These are phyloP conservation scores for Kwoniella sp. DNA, from an alignment of 768 basidiomycete genomes.

Conservation along the genomic window DNA sequence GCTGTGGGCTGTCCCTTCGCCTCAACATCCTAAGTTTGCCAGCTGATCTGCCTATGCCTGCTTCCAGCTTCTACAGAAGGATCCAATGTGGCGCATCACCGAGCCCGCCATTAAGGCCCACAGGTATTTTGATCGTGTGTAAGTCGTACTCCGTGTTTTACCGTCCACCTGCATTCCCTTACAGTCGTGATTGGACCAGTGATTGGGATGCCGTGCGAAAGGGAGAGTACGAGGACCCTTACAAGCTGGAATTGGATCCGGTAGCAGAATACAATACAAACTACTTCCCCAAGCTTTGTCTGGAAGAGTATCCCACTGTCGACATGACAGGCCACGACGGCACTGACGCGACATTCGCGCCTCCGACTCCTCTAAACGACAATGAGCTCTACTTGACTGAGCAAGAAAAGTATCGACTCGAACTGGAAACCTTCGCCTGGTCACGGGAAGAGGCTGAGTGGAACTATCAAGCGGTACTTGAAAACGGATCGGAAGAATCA, in stretches of 20 bases:
- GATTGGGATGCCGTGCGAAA: conserved; percentile 59
- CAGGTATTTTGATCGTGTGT: conserved; percentile 94
- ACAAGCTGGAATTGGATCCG: conserved; percentile 53
- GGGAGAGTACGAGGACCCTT: conserved; percentile 61
- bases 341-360: neutral
- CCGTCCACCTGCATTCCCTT: no score
- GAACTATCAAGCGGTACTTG: no score
- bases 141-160: conserved; percentile 52
- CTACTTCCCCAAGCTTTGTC: conserved; percentile 95
- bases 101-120: conserved; percentile 91
- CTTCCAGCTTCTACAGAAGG: conserved; percentile 77
- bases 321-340: conserved; percentile 52
- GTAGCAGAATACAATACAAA: conserved; percentile 90
- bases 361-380: conserved; percentile 29
- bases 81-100: conserved; percentile 82
- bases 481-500: no score
- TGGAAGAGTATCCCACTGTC: conserved; percentile 89
- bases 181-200: no score
- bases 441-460: conserved; percentile 19
- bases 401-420: conserved; percentile 21
- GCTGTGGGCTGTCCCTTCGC: conserved; percentile 3
- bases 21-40: neutral
- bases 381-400: conserved; percentile 26
- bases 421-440: conserved; percentile 33
- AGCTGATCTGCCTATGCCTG: neutral